Evolutionary conservation across 345 rosid genomes (phyloP).

Genomic region (Streptanthus diversifolius): DNA sequence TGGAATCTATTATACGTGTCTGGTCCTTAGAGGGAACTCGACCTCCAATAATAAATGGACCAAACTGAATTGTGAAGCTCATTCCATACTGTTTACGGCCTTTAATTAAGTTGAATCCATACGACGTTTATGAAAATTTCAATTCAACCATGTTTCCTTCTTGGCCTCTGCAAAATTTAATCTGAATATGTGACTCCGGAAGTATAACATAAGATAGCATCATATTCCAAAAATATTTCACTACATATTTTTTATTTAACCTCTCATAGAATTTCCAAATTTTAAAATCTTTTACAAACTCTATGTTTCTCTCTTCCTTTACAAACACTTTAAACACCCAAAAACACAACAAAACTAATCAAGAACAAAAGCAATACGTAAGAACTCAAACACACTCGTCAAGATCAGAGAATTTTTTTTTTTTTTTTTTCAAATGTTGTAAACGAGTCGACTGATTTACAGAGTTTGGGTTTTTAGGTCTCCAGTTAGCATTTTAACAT

Average conservation of each 20-base stretch:
- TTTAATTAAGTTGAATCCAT: no score
- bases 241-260: background rate
- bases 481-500: constrained; percentile 28
- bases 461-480: constrained; percentile 18
- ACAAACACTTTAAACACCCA: constrained; percentile 23
- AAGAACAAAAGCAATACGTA: constrained; percentile 9
- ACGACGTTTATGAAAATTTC: no score
- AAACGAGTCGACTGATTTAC: constrained; percentile 31
- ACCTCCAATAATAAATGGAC: no score
- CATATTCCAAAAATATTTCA: background rate
- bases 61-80: no score
- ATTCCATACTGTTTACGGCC: no score
- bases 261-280: constrained; percentile 15
- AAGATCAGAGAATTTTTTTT: no score
- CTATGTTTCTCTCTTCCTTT: constrained; percentile 30
- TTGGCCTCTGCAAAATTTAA: no score
- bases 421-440: constrained; percentile 23
- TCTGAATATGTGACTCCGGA: no score
- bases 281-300: constrained; percentile 14
- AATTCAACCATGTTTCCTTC: no score
- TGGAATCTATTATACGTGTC: background rate
- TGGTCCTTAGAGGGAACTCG: background rate
- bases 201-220: background rate
- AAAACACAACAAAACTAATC: constrained; percentile 12
- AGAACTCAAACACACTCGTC: constrained; percentile 26